phyloP scores from a whole-genome alignment of 768 basidiomycete genomes.

The Amanita thiersii region DNA sequence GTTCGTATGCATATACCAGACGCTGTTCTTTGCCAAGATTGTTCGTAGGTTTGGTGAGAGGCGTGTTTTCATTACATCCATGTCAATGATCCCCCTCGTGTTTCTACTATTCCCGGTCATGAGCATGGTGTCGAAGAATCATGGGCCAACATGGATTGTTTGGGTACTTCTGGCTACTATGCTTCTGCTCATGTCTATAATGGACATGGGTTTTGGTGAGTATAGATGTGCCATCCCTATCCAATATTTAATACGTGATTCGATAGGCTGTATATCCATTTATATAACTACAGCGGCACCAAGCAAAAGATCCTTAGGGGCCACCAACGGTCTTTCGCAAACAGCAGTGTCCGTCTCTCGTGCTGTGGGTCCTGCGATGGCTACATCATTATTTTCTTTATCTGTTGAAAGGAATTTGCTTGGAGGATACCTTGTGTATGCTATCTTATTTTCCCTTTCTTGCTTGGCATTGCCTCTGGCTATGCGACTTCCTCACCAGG shows the following conservation, averaged over 20 bases:
- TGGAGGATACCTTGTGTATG: slow-evolving; percentile 44
- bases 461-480: slow-evolving; percentile 28
- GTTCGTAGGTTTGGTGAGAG: slow-evolving; percentile 31
- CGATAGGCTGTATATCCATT: slow-evolving; percentile 44
- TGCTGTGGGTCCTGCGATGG: slow-evolving; percentile 42
- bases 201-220: slow-evolving; percentile 36
- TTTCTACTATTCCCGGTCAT: slow-evolving; percentile 33
- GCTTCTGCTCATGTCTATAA: slow-evolving; percentile 21
- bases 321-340: slow-evolving; percentile 51
- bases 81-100: background rate
- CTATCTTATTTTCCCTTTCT: slow-evolving; percentile 27
- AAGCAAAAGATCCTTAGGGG: slow-evolving; percentile 42
- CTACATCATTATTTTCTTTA: slow-evolving; percentile 46
- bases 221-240: no score
- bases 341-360: slow-evolving; percentile 38
- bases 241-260: no score
- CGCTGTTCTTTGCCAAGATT: slow-evolving; percentile 28
- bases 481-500: slow-evolving; percentile 27
- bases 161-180: slow-evolving; percentile 27
- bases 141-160: slow-evolving; percentile 23
- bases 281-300: slow-evolving; percentile 47
- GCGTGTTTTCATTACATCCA: slow-evolving; percentile 1
- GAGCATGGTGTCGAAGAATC: slow-evolving; percentile 26
- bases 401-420: slow-evolving; percentile 41
- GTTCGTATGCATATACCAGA: slow-evolving; percentile 31